A percentile compares a stretch with the other conserved stretches of the same genome.
Conservation (phyloP, 768 basidiomycete genomes). For the Strobilomyces confusus region DNA sequence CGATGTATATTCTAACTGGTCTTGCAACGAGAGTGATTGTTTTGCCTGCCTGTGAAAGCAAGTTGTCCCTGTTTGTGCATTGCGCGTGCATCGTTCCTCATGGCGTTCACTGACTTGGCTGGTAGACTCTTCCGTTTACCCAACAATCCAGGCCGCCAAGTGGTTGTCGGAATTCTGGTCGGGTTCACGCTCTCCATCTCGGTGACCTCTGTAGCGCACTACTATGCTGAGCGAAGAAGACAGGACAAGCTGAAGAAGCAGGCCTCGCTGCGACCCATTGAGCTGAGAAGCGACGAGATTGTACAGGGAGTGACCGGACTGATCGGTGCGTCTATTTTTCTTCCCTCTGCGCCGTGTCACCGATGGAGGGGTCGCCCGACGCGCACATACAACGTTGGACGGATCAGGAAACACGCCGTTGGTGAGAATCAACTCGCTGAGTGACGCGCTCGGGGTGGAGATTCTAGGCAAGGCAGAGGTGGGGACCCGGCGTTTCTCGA, state of each 20-base stretch:
- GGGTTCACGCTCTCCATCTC: slow-evolving; percentile 78
- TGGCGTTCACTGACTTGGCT: slow-evolving; percentile 7
- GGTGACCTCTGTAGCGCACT: slow-evolving; percentile 57
- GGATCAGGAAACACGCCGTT: slow-evolving; percentile 87
- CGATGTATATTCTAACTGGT: no score
- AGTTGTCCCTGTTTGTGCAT: no score
- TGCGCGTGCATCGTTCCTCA: no score
- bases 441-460: slow-evolving; percentile 87
- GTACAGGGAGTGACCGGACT: slow-evolving; percentile 77
- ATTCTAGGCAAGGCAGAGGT: slow-evolving; percentile 96
- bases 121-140: slow-evolving; percentile 16
- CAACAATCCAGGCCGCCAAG: slow-evolving; percentile 28
- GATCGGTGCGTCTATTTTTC: slow-evolving; percentile 57
- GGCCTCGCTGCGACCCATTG: slow-evolving; percentile 54
- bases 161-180: slow-evolving; percentile 55
- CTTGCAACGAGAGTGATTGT: no score
- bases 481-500: slow-evolving; percentile 3
- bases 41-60: no score
- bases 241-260: slow-evolving; percentile 29
- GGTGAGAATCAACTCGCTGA: slow-evolving; percentile 86
- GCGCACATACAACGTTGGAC: not conserved
- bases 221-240: slow-evolving; percentile 48
- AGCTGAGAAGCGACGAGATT: slow-evolving; percentile 72
- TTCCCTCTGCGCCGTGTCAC: not conserved
- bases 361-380: no score